These are phyloP conservation scores for Saraca asoca DNA, from an alignment of 331 rosid species.

Conservation along the genomic window DNA sequence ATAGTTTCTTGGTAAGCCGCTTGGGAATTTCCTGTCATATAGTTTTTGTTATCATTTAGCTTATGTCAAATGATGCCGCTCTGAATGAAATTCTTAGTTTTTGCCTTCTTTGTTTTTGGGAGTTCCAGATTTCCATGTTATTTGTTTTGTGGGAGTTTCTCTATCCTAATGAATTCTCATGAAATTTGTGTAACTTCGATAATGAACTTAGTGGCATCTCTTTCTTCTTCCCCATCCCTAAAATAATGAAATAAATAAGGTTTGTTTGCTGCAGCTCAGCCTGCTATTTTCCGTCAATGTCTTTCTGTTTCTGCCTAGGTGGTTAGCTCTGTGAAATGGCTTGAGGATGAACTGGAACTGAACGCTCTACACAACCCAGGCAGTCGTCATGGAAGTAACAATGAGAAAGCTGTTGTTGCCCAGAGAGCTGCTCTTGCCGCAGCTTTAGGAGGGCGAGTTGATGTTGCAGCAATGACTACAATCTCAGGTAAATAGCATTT, in stretches of 20 bases:
- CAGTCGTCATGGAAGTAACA: conserved; percentile 83
- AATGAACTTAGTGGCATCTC: not conserved
- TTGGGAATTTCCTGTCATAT: conserved; percentile 7
- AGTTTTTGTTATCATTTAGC: too few relatives aligned
- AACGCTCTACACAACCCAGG: conserved; percentile 97
- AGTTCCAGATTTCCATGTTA: not conserved
- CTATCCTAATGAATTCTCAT: not conserved
- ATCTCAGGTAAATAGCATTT: conserved; percentile 72
- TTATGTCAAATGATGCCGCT: not conserved
- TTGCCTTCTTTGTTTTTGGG: not conserved
- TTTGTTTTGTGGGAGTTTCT: conserved; percentile 15
- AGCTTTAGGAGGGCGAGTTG: conserved; percentile 96
- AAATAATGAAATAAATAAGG: not conserved
- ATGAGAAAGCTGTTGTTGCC: conserved; percentile 90
- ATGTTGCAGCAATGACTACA: conserved; percentile 79
- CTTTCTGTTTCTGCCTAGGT: conserved; percentile 55
- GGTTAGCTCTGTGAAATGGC: conserved; percentile 99
- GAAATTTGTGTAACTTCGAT: too few relatives aligned
- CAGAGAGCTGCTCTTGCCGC: conserved; percentile 95
- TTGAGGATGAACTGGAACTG: conserved; percentile 96
- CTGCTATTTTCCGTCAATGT: conserved; percentile 27
- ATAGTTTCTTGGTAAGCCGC: not conserved
- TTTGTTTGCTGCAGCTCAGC: conserved; percentile 5
- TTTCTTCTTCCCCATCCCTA: conserved; percentile 2
- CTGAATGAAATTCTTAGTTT: not conserved